A percentile compares a stretch with the other conserved stretches of the same genome.
Evolutionary conservation across 345 rosid species (phyloP).

Genomic region (Arabis alpina): DNA sequence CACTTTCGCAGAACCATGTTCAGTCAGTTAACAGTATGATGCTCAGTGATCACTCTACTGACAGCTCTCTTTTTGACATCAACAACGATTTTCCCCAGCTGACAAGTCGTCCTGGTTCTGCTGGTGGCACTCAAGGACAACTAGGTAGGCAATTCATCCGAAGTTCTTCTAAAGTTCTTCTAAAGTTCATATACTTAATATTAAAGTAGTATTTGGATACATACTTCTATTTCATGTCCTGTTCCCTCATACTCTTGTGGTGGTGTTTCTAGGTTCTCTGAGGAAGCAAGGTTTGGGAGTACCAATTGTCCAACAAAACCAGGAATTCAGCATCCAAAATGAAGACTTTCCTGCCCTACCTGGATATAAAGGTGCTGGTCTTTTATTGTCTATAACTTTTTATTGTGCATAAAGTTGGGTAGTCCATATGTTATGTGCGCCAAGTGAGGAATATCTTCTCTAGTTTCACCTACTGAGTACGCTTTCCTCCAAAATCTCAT

Average conservation of each 20-base stretch:
- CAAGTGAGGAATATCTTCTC: not conserved
- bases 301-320: constrained; percentile 94
- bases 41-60: constrained; percentile 77
- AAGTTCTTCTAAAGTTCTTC: no score
- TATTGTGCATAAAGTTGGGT: constrained; percentile 23
- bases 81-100: constrained; percentile 91
- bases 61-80: constrained; percentile 91
- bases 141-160: constrained; percentile 53
- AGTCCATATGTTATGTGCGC: constrained; percentile 11
- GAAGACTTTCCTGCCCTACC: constrained; percentile 99
- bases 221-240: constrained; percentile 18
- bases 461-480: constrained; percentile 6
- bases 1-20: constrained; percentile 83
- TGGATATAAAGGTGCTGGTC: constrained; percentile 86
- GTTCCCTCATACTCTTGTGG: constrained; percentile 39
- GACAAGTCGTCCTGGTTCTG: constrained; percentile 94
- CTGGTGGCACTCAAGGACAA: constrained; percentile 99
- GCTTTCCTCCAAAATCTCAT: constrained; percentile 9
- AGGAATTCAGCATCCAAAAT: constrained; percentile 98
- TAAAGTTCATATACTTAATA: constrained; percentile 25
- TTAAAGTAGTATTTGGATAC: not conserved
- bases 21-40: constrained; percentile 86
- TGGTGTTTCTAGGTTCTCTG: constrained; percentile 66
- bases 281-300: constrained; percentile 89
- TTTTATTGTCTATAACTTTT: constrained; percentile 18